Percentiles rank a stretch among this genome's conserved stretches.
Conservation (phyloP, 768 basidiomycete genomes). For the Pulveroboletus ravenelii region DNA sequence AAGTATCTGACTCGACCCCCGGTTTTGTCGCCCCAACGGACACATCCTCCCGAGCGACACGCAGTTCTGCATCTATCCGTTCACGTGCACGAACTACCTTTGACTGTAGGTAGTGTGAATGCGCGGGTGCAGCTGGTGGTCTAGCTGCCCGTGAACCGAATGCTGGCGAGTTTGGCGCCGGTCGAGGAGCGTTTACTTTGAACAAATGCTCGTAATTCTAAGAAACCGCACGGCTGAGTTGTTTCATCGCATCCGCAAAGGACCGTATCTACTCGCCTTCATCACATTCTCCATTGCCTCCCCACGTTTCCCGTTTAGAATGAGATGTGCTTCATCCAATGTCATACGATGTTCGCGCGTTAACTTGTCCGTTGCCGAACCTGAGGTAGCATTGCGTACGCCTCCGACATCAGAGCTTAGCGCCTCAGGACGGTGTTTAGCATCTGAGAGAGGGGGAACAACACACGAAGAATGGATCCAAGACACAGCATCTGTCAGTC, state of each 20-base stretch:
- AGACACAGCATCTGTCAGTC: not conserved
- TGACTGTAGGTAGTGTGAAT: constrained; percentile 93
- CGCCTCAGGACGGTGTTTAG: constrained; percentile 71
- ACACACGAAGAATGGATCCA: not conserved
- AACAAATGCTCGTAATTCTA: constrained; percentile 94
- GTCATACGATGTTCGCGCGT: constrained; percentile 90
- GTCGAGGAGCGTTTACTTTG: constrained; percentile 78
- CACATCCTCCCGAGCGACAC: constrained; percentile 25
- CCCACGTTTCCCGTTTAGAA: constrained; percentile 80
- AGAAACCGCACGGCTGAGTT: constrained; percentile 1
- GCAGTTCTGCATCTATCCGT: constrained; percentile 86
- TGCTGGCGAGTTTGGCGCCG: constrained; percentile 45
- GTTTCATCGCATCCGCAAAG: not conserved
- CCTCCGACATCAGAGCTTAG: constrained; percentile 69
- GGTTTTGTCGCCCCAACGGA: constrained; percentile 15
- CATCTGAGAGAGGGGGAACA: constrained; percentile 51
- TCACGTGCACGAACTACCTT: constrained; percentile 95
- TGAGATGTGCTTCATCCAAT: constrained; percentile 88
- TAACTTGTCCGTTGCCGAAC: constrained; percentile 74
- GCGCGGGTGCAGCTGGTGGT: constrained; percentile 38
- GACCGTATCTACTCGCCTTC: constrained; percentile 47
- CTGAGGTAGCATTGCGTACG: constrained; percentile 66
- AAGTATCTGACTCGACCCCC: constrained; percentile 13
- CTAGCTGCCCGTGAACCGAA: constrained; percentile 37
- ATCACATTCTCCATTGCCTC: constrained; percentile 64